Conservation (phyloP, 164 flowering plant species). For the Macadamia tetraphylla region DNA sequence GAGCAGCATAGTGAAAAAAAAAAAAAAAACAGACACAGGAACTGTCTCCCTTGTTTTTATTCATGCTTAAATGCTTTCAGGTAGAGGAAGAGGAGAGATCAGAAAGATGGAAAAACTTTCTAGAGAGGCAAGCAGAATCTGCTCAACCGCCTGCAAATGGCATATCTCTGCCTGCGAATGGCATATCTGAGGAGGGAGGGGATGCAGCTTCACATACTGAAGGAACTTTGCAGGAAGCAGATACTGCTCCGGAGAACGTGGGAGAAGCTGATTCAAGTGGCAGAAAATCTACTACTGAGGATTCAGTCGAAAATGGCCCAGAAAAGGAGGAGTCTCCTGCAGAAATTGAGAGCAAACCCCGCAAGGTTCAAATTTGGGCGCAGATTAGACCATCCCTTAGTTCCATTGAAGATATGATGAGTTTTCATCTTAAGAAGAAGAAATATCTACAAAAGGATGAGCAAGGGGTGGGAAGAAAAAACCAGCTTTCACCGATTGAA, state of each 20-base stretch:
- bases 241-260: slow-evolving; percentile 19
- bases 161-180: slow-evolving; percentile 30
- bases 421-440: slow-evolving; percentile 64
- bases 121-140: slow-evolving; percentile 57
- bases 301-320: slow-evolving; percentile 20
- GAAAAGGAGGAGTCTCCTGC: slow-evolving; percentile 25
- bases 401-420: slow-evolving; percentile 81
- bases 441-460: slow-evolving; percentile 24
- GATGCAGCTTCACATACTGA: slow-evolving; percentile 16
- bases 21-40: neutral
- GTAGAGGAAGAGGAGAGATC: slow-evolving; percentile 99
- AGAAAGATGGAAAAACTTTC: slow-evolving; percentile 74
- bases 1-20: neutral
- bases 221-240: slow-evolving; percentile 18
- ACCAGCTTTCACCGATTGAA: slow-evolving; percentile 32
- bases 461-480: slow-evolving; percentile 24
- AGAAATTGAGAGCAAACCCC: slow-evolving; percentile 25
- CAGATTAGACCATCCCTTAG: slow-evolving; percentile 71
- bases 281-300: slow-evolving; percentile 21
- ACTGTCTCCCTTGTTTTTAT: neutral
- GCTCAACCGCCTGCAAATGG: slow-evolving; percentile 36
- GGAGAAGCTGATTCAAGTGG: slow-evolving; percentile 27
- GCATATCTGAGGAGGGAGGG: slow-evolving; percentile 23
- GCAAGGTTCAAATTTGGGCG: slow-evolving; percentile 55
- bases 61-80: slow-evolving; percentile 25